Percentiles rank a stretch among this genome's conserved stretches.
Evolutionary conservation across 495 filamentous ascomycete species (phyloP).

Genomic region (Aspergillus hancockii): DNA sequence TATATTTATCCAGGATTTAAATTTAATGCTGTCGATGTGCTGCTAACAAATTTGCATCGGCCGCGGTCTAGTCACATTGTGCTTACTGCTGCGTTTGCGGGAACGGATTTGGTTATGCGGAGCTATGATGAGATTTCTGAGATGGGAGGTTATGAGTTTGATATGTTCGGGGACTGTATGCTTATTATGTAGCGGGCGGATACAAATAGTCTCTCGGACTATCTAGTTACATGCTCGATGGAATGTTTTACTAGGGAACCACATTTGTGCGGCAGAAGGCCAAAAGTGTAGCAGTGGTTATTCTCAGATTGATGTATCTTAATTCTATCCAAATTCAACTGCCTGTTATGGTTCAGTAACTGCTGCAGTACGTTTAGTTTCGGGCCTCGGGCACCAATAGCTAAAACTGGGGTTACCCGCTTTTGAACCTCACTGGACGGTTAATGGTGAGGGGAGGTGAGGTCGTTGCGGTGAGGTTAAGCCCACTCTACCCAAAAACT

Average conservation of each 20-base stretch:
- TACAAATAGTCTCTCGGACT: not conserved
- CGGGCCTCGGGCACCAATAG: too few species aligned
- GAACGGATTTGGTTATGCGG: not conserved
- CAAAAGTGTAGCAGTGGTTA: too few species aligned
- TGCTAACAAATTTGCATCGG: not conserved
- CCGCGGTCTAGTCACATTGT: constrained; percentile 1
- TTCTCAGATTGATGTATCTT: too few species aligned
- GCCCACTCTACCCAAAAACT: too few species aligned
- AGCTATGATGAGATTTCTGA: not conserved
- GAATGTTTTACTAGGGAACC: not conserved
- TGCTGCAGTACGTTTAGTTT: too few species aligned
- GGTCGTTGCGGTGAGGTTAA: too few species aligned
- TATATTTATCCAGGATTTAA: not conserved
- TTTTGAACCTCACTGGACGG: too few species aligned
- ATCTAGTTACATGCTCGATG: not conserved
- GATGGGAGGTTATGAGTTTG: not conserved
- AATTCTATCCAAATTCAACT: too few species aligned
- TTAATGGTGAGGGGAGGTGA: too few species aligned
- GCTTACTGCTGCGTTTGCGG: constrained; percentile 1
- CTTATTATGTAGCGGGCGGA: not conserved
- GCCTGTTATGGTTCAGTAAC: too few species aligned
- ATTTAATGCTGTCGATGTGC: not conserved
- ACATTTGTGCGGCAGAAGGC: not conserved
- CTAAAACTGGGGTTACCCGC: too few species aligned
- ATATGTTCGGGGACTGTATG: constrained; percentile 3